Base-by-base conservation (phyloP, 192 early-diverging fungal genomes). In the Dissophora ornata region DNA sequence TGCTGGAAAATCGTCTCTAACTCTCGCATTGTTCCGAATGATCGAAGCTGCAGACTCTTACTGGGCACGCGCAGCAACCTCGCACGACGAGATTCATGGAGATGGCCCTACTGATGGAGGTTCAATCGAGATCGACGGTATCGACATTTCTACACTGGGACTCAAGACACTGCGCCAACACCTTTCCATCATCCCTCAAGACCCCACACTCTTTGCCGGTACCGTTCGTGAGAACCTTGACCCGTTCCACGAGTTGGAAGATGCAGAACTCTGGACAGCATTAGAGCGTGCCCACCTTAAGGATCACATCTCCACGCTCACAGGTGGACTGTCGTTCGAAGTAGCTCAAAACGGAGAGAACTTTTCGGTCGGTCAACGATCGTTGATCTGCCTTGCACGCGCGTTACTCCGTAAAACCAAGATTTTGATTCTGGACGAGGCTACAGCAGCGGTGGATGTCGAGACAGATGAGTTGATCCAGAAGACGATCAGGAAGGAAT, bases 401-500 rank as follows among this genome's bases (percentile, higher is more conserved):
- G 92, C 92, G 0, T 59, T 93, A n/a, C 80, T 94, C 12, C 81
- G 86, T 62, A 80, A 87, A 25, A 82, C 89, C 36, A 87, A 79
- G 54, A 62, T 82, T 45, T 54, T 82, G 24, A 34, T 84, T 13
- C 40, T 84, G 66, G 83, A 84, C 25, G 83, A 84, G 48, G 75
- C 80, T 1, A 82, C 82, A 10, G 63, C 85, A 0, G 79, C 70
- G 77, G 91, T 98, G 4, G 97, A 98, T 75, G 89, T 90, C 54
- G 83, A 88, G 46, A 96, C 94, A 0, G 96, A 98, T 63, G 83
- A 83, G 32, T 78, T 83, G 21, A 96, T 98, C 74, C 97, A 98
- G 83, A 78, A 80, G 24, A 92, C 95, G 0, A 95, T 98, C 49
- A 83, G 90, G 26, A 83, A 86, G 18, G 83, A 88, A 48, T 94